Evolutionary conservation across 148 eudicot species (phyloP), one percentile per base, ranked within the genome.

Genomic region (Cornus kousa): DNA sequence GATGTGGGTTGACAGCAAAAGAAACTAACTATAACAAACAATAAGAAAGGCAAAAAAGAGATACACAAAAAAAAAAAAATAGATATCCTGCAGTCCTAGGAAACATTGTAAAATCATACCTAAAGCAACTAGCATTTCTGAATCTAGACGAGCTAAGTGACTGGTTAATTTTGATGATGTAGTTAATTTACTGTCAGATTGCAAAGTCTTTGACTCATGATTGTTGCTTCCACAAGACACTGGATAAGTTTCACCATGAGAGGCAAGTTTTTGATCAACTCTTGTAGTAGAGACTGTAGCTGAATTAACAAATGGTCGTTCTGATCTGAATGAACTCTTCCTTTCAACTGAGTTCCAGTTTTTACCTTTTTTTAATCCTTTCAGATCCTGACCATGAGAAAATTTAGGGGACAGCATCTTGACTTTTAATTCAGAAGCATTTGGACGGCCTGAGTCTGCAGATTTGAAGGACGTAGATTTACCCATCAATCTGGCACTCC

Each of bases 371-470:
- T 83, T 93, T 32, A 70, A 83, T 65, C 92, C 91, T 87, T 85
- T 93, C 3, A 66, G 48, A 62, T 95, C 97, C 80, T 83, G 91
- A 67, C 74, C 78, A 82, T 86, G 94, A 82, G 92, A 80, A 74
- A 82, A 81, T 59, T 88, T 89, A 33, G 97, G 88, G 60, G 97
- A 91, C 67, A 93, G 80, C 97, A 91, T 91, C 87, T 95, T 93
- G 40, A 87, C 93, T 88, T 91, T 93, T 32, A 97, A 89, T 79
- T 91, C 97, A 73, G 70, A 78, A 16, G 76, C 68, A 80, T 68
- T 83, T 71, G 85, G 71, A 55, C 93, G 94, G 74, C 91, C 80
- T 57, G 85, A 78, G 73, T 28, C 79, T 43, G 83, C 84, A 77
- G 86, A 77, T 88, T 82, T 93, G 55, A 91, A 95, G 75, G 98